Conservation (phyloP, 306 rosid genomes). For the Fragaria nilgerrensis region DNA sequence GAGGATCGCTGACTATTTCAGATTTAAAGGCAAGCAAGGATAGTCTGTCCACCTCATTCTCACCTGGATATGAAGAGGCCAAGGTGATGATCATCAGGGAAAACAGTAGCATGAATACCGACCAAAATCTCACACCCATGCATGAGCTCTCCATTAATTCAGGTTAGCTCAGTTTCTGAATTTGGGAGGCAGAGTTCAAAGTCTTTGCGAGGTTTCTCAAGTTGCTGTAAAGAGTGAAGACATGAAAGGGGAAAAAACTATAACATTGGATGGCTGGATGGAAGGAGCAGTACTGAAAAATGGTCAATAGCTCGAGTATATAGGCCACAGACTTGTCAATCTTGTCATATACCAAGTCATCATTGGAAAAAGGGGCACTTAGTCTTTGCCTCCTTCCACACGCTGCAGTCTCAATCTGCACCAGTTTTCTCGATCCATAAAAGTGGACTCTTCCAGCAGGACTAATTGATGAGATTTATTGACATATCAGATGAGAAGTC, state of each 20-base stretch:
- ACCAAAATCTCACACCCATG: background rate
- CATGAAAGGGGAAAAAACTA: no score
- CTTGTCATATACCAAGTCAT: background rate
- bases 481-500: background rate
- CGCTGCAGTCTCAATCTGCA: background rate
- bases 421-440: background rate
- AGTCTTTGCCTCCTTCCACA: background rate
- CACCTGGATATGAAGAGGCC: background rate
- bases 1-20: background rate
- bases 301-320: background rate
- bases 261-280: background rate
- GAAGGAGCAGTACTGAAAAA: background rate
- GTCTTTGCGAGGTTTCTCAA: background rate
- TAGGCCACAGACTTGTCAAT: background rate
- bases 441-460: background rate
- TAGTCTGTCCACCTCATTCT: background rate
- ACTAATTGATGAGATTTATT: background rate
- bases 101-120: background rate
- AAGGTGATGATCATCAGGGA: background rate
- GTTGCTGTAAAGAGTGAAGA: background rate
- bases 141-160: slow-evolving; percentile 2
- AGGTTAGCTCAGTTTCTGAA: background rate
- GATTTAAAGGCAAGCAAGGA: slow-evolving; percentile 13
- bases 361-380: background rate
- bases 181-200: background rate